A percentile compares a stretch with the other conserved stretches of the same genome.
phyloP scores from a whole-genome alignment of 1,139 yeast species.

The Sugiyamaella sp. region DNA sequence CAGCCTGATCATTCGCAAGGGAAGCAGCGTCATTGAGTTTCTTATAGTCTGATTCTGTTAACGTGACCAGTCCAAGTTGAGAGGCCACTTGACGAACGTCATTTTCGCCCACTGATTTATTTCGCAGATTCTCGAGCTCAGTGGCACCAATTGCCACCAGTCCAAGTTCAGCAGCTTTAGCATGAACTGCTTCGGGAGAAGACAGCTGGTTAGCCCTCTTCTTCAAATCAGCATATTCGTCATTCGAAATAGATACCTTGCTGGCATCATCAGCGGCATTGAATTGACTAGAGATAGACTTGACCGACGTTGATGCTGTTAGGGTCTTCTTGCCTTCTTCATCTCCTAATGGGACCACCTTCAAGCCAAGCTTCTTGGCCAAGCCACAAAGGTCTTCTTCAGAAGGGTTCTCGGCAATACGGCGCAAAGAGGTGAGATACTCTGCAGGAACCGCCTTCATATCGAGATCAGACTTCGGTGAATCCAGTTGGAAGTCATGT shows the following conservation, averaged over 20 bases:
- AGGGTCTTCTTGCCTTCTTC: conserved; percentile 8
- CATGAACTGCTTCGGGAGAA: conserved; percentile 30
- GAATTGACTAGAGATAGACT: conserved; percentile 11
- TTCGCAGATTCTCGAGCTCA: conserved; percentile 24
- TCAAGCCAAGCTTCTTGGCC: conserved; percentile 38
- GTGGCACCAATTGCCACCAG: conserved; percentile 34
- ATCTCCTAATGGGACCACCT: conserved; percentile 21
- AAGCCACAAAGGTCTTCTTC: conserved; percentile 37
- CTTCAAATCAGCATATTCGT: conserved; percentile 13
- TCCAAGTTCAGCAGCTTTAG: conserved; percentile 35
- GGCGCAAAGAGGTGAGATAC: conserved; percentile 39
- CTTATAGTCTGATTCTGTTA: conserved; percentile 30
- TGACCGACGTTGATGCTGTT: conserved; percentile 7
- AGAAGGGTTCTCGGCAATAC: conserved; percentile 42
- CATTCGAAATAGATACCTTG: conserved; percentile 6
- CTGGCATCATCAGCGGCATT: conserved; percentile 5
- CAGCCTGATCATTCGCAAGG: conserved; percentile 23
- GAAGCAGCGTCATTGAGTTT: conserved; percentile 30
- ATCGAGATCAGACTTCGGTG: conserved; percentile 30
- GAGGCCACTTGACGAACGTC: conserved; percentile 34
- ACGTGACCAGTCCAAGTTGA: conserved; percentile 31
- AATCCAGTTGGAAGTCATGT: conserved; percentile 6
- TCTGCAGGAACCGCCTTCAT: conserved; percentile 42
- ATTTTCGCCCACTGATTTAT: conserved; percentile 20
- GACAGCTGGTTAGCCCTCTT: conserved; percentile 18